Evolutionary conservation across 2,329 filamentous ascomycete species (phyloP), one percentile per base, ranked within the genome.

Genomic region (Hymenoscyphus fraxineus): DNA sequence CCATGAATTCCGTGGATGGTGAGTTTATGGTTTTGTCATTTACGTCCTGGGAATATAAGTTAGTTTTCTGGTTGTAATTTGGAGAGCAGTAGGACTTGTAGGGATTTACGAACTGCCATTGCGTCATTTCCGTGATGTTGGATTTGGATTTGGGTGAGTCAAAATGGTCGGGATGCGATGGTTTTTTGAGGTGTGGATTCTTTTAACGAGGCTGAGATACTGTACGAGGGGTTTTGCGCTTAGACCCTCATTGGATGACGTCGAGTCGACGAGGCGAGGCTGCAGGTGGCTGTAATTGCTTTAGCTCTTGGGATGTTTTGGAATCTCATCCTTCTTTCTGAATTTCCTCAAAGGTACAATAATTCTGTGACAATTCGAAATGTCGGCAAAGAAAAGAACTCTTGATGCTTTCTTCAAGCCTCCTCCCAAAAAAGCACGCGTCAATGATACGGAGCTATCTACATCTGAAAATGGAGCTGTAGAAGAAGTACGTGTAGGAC

Each of bases 351-450:
- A 31, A 44, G 27, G n/a, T 51, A 9, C 57, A 59, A 9, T 44
- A 35, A 6, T 44, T 44, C 13, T 7, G n/a, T 16, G 4, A 16
- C 41, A 44, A n/a, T 44, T 59, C 40, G 59, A 16, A 27, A 74
- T 74, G 72, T 64, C 71, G 13, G 74, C 78, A 0, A 78, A 77
- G 60, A 88, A 89, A 73, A 81, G 88, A 64, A 90, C 88, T 0
- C 79, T 93, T 1, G 88, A 92, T 66, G 78, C 83, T 12, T 93
- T 92, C 78, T 92, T 93, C 76, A 78, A 80, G 38, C 80, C 83
- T 1, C 73, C 79, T 27, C 65, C 73, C 3, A 81, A 84, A 70
- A 80, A 78, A 67, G 61, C 67, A 27, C 70, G 72, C 27, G 64
- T 78, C 3, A 66, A 63, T 47, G 69, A 69, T 51, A 57, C 51